phyloP scores from a whole-genome alignment of 306 rosid species.

The Mucuna pruriens region DNA sequence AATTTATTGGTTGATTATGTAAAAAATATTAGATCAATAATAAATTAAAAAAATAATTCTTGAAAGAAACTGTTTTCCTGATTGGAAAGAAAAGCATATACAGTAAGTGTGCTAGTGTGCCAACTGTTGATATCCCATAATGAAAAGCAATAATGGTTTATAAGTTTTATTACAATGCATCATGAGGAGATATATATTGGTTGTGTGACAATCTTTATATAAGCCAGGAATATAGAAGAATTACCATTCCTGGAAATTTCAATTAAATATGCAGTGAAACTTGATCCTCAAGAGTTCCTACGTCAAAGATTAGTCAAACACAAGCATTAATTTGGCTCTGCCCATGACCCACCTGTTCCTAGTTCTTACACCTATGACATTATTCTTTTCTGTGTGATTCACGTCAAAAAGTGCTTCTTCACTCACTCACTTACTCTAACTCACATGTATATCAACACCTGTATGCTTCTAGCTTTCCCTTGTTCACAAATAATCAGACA shows the following conservation, averaged over 20 bases:
- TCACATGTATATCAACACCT: neutral
- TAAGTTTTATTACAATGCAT: neutral
- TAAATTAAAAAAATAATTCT: no score
- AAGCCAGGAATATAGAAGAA: slow-evolving; percentile 20
- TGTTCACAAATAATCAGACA: slow-evolving; percentile 20
- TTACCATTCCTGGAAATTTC: neutral
- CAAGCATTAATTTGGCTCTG: slow-evolving; percentile 27
- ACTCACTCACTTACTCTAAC: slow-evolving; percentile 36
- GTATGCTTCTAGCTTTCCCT: slow-evolving; percentile 4
- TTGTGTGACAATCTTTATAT: neutral
- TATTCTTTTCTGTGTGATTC: slow-evolving; percentile 37
- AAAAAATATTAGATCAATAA: no score
- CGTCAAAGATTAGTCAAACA: slow-evolving; percentile 34
- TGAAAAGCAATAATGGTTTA: neutral
- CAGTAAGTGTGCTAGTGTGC: neutral
- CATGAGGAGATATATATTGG: slow-evolving; percentile 6
- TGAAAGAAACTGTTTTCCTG: neutral
- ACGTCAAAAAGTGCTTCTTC: neutral
- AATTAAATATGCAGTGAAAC: neutral
- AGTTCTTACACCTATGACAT: neutral
- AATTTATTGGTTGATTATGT: no score
- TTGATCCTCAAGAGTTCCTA: neutral
- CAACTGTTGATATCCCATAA: neutral
- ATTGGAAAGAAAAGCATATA: neutral
- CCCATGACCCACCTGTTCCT: slow-evolving; percentile 41